Evolutionary conservation across 2,329 filamentous ascomycete genomes (phyloP), one percentile per base, ranked within the genome.

Genomic region (Xylaria sp.): DNA sequence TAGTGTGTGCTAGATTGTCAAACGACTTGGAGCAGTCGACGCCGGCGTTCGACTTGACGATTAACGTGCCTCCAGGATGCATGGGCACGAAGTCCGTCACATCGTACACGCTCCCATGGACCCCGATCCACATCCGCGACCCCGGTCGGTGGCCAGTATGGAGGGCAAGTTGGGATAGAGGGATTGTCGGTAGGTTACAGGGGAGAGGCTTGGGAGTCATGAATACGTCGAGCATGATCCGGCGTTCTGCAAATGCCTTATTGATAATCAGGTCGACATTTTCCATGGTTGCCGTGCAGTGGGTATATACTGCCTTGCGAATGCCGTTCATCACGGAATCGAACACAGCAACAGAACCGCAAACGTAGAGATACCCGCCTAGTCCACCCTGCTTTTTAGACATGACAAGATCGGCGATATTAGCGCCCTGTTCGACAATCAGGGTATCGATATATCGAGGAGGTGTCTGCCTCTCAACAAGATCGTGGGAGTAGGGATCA

Each of bases 171-270:
- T 78, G 71, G 0, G 79, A 80, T 2, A 79, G 66, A 0, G 79
- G 73, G 17, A 83, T 81, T 0, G 76, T 78, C 0, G 78, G 76
- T 0, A 76, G 69, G 41, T 81, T 78, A 64, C 75, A 80, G 0
- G 79, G 76, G 1, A 82, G 72, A 0, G 79, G 75, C 52, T 77
- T 79, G 1, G 80, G 80, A 1, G 78, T 78, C 79, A 82, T 82
- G 64, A 83, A 83, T 39, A 83, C 78, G 53, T 83, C 79, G 0
- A 82, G 66, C 80, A 83, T 83, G 61, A 83, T 79, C 5, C 80
- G 73, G 1, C 80, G 72, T 65, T 83, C 80, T 0, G 79, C 79
- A 52, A 83, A 82, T 0, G 80, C 80, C 20, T 75, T 77, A 59
- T 78, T 76, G 46, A 82, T 65, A 45, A 83, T 75, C 26, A 74